Conservation (phyloP, 225 moss, liverwort and hornwort genomes). For the Rhytidiadelphus loreus region DNA sequence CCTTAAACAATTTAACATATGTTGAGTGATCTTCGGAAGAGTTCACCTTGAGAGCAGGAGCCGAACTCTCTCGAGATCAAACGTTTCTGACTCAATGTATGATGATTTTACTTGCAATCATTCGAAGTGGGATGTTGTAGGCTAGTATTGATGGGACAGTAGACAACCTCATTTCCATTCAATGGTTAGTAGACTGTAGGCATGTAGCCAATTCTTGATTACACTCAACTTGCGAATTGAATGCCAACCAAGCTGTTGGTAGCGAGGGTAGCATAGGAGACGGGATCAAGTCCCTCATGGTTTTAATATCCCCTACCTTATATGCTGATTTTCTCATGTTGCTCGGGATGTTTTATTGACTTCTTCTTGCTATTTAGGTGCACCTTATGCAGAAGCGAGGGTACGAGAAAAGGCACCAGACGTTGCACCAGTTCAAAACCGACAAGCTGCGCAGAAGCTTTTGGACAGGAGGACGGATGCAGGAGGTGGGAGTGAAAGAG, state of each 20-base stretch:
- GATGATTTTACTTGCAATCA: not conserved
- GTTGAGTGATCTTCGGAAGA: not conserved
- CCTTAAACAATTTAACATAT: not conserved
- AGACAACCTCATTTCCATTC: not conserved
- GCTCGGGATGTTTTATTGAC: not conserved
- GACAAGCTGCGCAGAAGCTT: conserved; percentile 90
- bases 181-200: not conserved
- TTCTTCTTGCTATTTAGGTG: not conserved
- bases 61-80: not conserved
- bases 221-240: not conserved
- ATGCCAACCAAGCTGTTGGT: not conserved
- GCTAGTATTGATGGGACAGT: not conserved
- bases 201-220: not conserved
- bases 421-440: conserved; percentile 69
- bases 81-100: not conserved
- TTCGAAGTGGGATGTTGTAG: not conserved
- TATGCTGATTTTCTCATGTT: not conserved
- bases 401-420: conserved; percentile 50
- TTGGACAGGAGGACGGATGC: conserved; percentile 64
- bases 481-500: conserved; percentile 34
- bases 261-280: not conserved
- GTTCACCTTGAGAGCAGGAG: not conserved
- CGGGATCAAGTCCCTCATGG: not conserved
- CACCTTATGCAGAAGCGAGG: conserved; percentile 19
- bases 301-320: not conserved